Conservation (phyloP, 257 asterid genomes). For the Leonotis leonurus region DNA sequence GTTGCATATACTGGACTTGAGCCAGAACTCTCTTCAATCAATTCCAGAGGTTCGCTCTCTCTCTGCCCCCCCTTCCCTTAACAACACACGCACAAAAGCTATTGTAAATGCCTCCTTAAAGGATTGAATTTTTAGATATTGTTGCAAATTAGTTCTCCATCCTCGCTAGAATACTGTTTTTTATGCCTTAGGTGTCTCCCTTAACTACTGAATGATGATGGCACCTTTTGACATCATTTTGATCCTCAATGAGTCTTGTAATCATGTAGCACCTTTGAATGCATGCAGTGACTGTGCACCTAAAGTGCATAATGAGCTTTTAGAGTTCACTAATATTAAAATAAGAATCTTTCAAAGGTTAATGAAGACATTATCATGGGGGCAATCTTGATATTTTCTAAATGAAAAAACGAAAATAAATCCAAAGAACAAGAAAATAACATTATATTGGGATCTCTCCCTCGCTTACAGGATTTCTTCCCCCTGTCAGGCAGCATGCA, state of each 20-base stretch:
- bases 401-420: background rate
- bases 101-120: background rate
- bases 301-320: background rate
- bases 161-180: background rate
- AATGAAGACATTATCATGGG: background rate
- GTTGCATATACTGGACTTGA: slow-evolving; percentile 74
- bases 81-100: background rate
- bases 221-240: background rate
- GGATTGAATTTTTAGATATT: background rate
- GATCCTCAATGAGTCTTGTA: background rate
- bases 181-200: background rate
- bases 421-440: background rate
- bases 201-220: slow-evolving; percentile 4
- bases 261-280: background rate
- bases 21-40: slow-evolving; percentile 71
- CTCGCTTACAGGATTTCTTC: background rate
- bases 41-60: slow-evolving; percentile 60
- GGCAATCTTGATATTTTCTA: background rate
- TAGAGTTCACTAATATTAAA: background rate
- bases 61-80: slow-evolving; percentile 9
- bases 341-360: background rate
- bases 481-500: background rate
- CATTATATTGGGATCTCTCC: background rate
- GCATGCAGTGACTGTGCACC: background rate
- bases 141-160: slow-evolving; percentile 9